phyloP scores from a whole-genome alignment of 73 alveolate species.

The Paramecium sexaurelia region DNA sequence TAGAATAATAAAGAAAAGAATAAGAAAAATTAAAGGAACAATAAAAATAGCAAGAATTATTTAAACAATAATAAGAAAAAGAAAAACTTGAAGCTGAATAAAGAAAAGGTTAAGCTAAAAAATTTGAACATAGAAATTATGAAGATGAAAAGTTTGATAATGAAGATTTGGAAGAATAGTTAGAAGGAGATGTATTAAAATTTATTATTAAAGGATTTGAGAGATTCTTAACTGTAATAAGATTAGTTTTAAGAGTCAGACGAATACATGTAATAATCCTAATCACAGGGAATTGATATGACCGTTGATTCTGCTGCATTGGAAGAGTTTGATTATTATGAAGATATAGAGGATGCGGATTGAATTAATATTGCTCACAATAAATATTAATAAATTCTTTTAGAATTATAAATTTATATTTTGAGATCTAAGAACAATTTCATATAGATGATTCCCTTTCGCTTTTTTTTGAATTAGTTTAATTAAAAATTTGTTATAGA shows the following conservation, averaged over 20 bases:
- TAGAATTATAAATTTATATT: too few species aligned
- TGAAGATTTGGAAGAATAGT: constrained; percentile 17
- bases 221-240: constrained; percentile 44
- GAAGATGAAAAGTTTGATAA: constrained; percentile 60
- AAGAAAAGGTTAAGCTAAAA: not conserved
- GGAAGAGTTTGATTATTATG: constrained; percentile 66
- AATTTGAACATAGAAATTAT: constrained; percentile 8
- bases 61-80: constrained; percentile 27
- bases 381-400: not conserved
- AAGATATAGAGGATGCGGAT: constrained; percentile 62
- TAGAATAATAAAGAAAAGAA: constrained; percentile 30
- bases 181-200: constrained; percentile 39
- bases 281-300: constrained; percentile 64
- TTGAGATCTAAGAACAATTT: too few species aligned
- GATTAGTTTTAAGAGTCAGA: constrained; percentile 62
- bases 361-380: not conserved
- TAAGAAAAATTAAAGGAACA: not conserved
- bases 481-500: too few species aligned
- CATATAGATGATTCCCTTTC: too few species aligned
- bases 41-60: not conserved
- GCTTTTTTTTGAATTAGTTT: too few species aligned
- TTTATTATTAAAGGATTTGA: not conserved
- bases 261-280: constrained; percentile 59
- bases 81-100: not conserved
- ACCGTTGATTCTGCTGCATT: constrained; percentile 67